Conservation (phyloP, 2,329 filamentous ascomycete species). For the Verticillium nubilum region DNA sequence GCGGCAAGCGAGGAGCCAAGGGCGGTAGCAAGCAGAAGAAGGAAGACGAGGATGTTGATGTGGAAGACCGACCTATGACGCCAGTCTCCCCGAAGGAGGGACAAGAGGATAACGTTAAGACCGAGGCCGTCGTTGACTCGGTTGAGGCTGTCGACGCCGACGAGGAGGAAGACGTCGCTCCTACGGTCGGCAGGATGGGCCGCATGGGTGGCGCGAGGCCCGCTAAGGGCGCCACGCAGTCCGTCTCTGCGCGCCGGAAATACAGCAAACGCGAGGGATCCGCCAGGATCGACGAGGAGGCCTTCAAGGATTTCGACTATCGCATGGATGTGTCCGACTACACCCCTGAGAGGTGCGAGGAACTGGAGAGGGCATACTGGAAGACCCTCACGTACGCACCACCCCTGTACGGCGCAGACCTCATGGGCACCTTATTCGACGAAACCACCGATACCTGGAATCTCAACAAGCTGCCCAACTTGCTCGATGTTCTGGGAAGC, state of each 20-base stretch:
- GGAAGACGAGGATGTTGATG: constrained; percentile 30
- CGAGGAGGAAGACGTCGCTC: constrained; percentile 30
- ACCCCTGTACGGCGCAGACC: constrained; percentile 92
- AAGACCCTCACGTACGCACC: constrained; percentile 93
- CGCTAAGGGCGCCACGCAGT: constrained; percentile 59
- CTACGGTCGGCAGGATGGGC: constrained; percentile 21
- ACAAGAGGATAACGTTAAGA: constrained; percentile 9
- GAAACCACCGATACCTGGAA: constrained; percentile 86
- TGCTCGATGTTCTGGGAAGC: constrained; percentile 88
- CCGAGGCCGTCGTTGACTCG: constrained; percentile 9
- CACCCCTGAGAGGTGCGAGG: constrained; percentile 85
- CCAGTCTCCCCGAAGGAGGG: constrained; percentile 42
- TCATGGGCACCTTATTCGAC: constrained; percentile 91
- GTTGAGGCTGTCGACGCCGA: constrained; percentile 24
- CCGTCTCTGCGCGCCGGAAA: constrained; percentile 81
- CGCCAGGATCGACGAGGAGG: constrained; percentile 79
- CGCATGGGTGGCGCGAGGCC: constrained; percentile 45
- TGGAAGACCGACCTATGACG: constrained; percentile 51
- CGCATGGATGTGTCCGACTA: constrained; percentile 83
- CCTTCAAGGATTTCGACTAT: constrained; percentile 89
- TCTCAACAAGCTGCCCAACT: constrained; percentile 85
- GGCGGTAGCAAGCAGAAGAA: constrained; percentile 28
- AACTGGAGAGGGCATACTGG: constrained; percentile 94
- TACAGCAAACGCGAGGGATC: constrained; percentile 75
- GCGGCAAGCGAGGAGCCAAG: constrained; percentile 28